Evolutionary conservation across 139 green algal genomes (phyloP).

Genomic region (Zygnema circumcarinatum): DNA sequence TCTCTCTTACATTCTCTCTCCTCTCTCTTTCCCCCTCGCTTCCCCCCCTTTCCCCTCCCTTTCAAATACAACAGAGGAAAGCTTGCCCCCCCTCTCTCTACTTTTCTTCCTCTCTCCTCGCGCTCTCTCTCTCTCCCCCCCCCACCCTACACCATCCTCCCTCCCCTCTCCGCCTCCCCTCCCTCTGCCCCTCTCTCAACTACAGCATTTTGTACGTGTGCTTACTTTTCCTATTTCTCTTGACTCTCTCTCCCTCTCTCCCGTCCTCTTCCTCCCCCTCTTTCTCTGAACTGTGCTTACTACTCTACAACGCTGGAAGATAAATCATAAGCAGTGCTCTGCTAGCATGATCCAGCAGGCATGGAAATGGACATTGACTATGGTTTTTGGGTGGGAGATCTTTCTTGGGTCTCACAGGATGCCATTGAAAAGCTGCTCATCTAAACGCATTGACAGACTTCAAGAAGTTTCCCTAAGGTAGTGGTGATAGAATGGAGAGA

Average conservation of each 20-base stretch:
- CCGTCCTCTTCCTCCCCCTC: neutral
- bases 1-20: constrained; percentile 30
- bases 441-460: too few species aligned
- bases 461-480: too few species aligned
- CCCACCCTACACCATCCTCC: neutral
- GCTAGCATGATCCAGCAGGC: neutral
- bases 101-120: neutral
- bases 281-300: neutral
- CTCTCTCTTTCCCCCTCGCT: neutral
- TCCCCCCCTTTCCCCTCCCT: neutral
- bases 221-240: neutral
- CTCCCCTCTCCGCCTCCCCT: neutral
- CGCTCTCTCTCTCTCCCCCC: neutral
- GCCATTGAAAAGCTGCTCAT: constrained; percentile 98
- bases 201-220: neutral
- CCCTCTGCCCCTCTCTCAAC: neutral
- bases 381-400: constrained; percentile 7
- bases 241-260: neutral
- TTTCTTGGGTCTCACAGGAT: constrained; percentile 50
- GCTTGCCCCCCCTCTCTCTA: neutral
- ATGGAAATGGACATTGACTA: constrained; percentile 17
- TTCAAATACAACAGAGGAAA: too few species aligned
- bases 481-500: too few species aligned
- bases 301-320: neutral
- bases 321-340: neutral